Evolutionary conservation across 371 early-diverging fungal genomes (phyloP), one percentile per base, ranked within the genome.

Genomic region (Mortierella sp.): DNA sequence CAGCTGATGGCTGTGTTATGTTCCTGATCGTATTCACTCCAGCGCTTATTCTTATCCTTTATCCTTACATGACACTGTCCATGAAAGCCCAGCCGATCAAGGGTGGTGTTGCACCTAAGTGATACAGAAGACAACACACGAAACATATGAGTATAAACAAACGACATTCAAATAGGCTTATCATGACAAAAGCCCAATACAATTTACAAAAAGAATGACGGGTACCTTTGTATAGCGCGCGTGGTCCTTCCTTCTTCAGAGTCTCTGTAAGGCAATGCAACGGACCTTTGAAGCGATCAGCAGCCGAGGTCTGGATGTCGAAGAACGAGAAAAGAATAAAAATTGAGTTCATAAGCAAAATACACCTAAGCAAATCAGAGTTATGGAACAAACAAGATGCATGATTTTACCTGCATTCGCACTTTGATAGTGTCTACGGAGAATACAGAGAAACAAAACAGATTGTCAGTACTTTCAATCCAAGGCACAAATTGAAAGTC

Each of bases 31-130:
- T 4, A 4, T 49, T 21, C 42, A 15, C 26, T 28, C 19, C 9
- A 17, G 12, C 37, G 5, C 19, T 24, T 30, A 23, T 17, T 54
- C 6, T 17, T 32, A 11, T 7, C 27, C 19, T 14, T 2, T 24
- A 8, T 48, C 31, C 81, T 72, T 84, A 90, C 89, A 90, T 90
- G 52, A 93, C 85, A 47, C 90, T 88, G 64, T 96, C 95, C 95
- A 96, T 94, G 49, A 94, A 83, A 34, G 92, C 90, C 96, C 97
- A 98, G 8, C 98, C 97, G 41, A 97, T 71, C 42, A 96, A 79
- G 4, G 98, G 97, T 9, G 96, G 96, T 17, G 95, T 94, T 5
- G 97, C 95, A 26, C 95, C 84, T 81, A 72, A 8, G n/a, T 14
- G 34, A 7, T 6, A 37, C 21, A 41, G 7, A 30, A 43, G n/a